Conservation (phyloP, 345 rosid species). For the Lumnitzera racemosa region DNA sequence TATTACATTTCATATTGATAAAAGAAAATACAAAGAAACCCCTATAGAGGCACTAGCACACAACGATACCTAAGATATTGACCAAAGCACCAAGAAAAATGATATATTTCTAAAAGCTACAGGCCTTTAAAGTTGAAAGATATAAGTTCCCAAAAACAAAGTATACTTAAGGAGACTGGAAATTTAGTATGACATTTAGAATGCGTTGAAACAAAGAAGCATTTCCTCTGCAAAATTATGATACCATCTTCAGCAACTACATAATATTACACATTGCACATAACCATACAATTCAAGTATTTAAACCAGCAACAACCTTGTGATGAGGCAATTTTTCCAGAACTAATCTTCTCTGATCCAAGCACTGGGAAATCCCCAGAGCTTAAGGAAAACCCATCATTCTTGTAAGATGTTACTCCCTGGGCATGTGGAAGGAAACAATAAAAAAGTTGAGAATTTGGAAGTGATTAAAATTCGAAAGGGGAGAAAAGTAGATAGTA, state of each 20-base stretch:
- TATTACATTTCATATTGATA: too few relatives aligned
- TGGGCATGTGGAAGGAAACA: slow-evolving; percentile 27
- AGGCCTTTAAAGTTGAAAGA: background rate
- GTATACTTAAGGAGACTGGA: background rate
- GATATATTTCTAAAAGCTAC: background rate
- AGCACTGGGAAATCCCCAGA: slow-evolving; percentile 96
- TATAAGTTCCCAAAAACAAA: background rate
- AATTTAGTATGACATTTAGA: too few relatives aligned
- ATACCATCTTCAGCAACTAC: too few relatives aligned
- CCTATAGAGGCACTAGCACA: too few relatives aligned
- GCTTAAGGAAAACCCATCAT: slow-evolving; percentile 72
- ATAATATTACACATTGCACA: too few relatives aligned
- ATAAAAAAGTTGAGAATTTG: slow-evolving; percentile 7
- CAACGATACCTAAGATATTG: too few relatives aligned
- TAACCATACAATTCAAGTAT: too few relatives aligned
- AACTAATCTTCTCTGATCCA: slow-evolving; percentile 69
- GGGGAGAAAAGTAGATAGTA: too few relatives aligned
- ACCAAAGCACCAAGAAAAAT: background rate
- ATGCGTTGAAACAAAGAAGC: too few relatives aligned
- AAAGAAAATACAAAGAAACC: too few relatives aligned
- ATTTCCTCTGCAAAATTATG: too few relatives aligned
- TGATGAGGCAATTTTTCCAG: slow-evolving; percentile 42
- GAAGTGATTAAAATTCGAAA: background rate
- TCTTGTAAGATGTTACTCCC: slow-evolving; percentile 59
- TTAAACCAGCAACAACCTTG: slow-evolving; percentile 43